A percentile compares a stretch with the other conserved stretches of the same genome.
These are phyloP conservation scores for Eimeria falciformis DNA, from an alignment of 169 alveolate species.

Conservation along the genomic window DNA sequence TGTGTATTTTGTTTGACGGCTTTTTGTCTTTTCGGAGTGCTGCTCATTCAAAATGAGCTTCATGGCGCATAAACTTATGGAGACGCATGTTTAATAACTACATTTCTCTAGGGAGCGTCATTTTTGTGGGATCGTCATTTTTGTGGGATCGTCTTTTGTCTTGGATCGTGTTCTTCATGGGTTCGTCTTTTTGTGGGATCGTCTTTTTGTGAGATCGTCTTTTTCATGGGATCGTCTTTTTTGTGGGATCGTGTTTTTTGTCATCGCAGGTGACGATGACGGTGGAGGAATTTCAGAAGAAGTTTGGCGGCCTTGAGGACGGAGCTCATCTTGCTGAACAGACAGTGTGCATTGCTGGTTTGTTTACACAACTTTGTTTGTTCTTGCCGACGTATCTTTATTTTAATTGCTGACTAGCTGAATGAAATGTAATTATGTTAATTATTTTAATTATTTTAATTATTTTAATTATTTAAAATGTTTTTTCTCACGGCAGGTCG, in stretches of 20 bases:
- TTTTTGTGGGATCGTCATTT: no score
- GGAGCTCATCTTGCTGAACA: constrained; percentile 85
- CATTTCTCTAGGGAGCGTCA: no score
- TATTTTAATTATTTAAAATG: no score
- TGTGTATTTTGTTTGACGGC: no score
- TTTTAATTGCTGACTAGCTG: no score
- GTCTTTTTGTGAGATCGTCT: neutral
- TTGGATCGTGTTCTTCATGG: neutral
- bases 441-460: no score
- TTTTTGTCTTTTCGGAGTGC: no score
- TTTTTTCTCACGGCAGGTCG: constrained; percentile 88
- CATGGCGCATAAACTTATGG: no score
- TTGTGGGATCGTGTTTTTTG: neutral
- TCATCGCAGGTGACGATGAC: constrained; percentile 2
- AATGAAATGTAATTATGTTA: neutral
- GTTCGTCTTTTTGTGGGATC: no score
- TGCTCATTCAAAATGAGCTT: no score
- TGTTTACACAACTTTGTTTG: constrained; percentile 69
- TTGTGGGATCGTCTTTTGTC: no score
- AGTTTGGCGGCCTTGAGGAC: constrained; percentile 84
- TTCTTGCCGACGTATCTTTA: neutral
- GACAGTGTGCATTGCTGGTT: constrained; percentile 89
- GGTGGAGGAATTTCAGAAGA: constrained; percentile 81
- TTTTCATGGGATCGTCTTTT: neutral
- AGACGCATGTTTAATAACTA: no score